Evolutionary conservation across 129 eudicot genomes (phyloP).

Genomic region (Flaveria brownii): DNA sequence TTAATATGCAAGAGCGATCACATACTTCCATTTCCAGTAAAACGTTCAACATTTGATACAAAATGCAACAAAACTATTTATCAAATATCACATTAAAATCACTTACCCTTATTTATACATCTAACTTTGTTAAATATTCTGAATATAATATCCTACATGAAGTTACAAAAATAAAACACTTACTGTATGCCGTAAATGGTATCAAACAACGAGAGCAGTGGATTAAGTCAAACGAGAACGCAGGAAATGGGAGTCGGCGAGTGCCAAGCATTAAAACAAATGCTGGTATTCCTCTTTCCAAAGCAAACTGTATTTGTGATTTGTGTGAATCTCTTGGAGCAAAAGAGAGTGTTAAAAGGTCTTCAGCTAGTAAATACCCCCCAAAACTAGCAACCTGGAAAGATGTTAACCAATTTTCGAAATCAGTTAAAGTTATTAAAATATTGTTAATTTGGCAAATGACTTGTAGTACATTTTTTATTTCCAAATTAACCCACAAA

Average conservation of each 20-base stretch:
- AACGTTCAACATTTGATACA: constrained; percentile 1
- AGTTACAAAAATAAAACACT: constrained; percentile 28
- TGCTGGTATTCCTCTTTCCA: constrained; percentile 94
- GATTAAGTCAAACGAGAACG: constrained; percentile 71
- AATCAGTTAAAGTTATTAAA: neutral
- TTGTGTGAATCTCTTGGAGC: constrained; percentile 99
- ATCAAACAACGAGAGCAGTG: constrained; percentile 87
- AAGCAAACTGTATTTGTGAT: constrained; percentile 89
- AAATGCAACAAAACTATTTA: neutral
- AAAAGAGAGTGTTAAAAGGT: constrained; percentile 77
- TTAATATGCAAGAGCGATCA: too few species aligned
- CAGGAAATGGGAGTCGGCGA: constrained; percentile 80
- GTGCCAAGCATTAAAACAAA: constrained; percentile 97
- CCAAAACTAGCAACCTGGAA: constrained; percentile 98
- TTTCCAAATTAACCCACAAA: neutral
- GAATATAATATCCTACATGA: neutral
- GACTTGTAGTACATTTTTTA: neutral
- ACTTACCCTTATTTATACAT: neutral
- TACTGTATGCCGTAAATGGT: constrained; percentile 80
- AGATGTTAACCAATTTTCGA: neutral
- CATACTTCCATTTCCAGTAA: neutral
- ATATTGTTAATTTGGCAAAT: neutral
- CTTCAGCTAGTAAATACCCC: constrained; percentile 78
- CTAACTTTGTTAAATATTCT: neutral
- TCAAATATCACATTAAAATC: neutral